Conservation (phyloP, 148 eudicot genomes). For the Polygonum maritimum region DNA sequence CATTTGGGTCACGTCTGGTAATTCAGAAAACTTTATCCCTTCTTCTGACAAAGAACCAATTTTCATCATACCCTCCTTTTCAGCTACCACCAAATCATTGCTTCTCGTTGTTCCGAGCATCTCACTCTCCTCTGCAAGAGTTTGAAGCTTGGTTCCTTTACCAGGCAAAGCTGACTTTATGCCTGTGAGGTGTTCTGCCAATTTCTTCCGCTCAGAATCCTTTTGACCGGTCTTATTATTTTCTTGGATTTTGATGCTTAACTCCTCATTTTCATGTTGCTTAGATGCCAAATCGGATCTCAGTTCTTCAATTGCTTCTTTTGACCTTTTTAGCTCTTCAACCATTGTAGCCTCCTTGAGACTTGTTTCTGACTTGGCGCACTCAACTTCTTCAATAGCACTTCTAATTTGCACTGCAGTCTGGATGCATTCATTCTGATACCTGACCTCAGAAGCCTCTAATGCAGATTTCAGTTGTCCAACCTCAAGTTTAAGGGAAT, state of each 20-base stretch:
- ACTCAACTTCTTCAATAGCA: slow-evolving; percentile 63
- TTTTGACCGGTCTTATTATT: slow-evolving; percentile 19
- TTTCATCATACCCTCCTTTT: slow-evolving; percentile 56
- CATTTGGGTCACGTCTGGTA: slow-evolving; percentile 55
- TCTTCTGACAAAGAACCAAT: slow-evolving; percentile 52
- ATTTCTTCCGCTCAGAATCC: slow-evolving; percentile 28
- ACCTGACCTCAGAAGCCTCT: slow-evolving; percentile 58
- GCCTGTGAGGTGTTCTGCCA: slow-evolving; percentile 31
- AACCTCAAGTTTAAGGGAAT: slow-evolving; percentile 35
- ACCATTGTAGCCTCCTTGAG: slow-evolving; percentile 44
- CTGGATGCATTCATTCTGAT: slow-evolving; percentile 54
- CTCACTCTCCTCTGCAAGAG: slow-evolving; percentile 47
- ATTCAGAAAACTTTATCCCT: slow-evolving; percentile 37
- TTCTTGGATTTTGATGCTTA: no score
- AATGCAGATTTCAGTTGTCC: slow-evolving; percentile 42
- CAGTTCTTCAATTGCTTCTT: slow-evolving; percentile 37
- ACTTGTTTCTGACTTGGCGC: slow-evolving; percentile 36
- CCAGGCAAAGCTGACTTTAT: slow-evolving; percentile 31
- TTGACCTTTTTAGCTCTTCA: slow-evolving; percentile 33
- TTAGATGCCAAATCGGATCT: slow-evolving; percentile 31
- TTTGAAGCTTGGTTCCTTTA: slow-evolving; percentile 47
- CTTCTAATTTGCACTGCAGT: slow-evolving; percentile 61
- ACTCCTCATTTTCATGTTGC: slow-evolving; percentile 19
- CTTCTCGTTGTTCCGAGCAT: slow-evolving; percentile 36
- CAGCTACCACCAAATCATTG: slow-evolving; percentile 21